Base-by-base conservation (phyloP, 768 basidiomycete genomes). In the Russula olivacea region DNA sequence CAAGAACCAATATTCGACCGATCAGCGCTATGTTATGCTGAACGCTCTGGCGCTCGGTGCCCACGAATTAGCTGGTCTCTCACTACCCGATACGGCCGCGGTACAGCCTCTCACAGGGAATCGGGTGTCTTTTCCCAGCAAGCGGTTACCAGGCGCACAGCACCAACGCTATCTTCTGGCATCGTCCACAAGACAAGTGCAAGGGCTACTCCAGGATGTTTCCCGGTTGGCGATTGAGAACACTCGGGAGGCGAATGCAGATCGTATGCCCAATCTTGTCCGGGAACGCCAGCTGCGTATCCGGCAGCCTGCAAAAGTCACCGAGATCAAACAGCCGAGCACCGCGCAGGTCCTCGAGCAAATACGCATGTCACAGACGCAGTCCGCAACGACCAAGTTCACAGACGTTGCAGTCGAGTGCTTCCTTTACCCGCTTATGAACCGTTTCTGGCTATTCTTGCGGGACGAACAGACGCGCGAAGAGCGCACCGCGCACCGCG, bases 391-490 rank as follows among this genome's bases (percentile, higher is more conserved):
- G 52, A 68, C 74, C 34, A 76, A 80, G 2, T 89, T 88, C 70
- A 84, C 83, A 21, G 80, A 83, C 57, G 76, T 98, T 30, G 93
- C 93, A 0, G 90, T 90, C 0, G 92, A 94, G 70, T 86, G 76
- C 74, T 98, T 98, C 76, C 82, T 97, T 55, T 83, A 87, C 63
- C 97, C 97, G 0, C 77, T 98, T 57, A 82, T 98, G 75, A 89
- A 94, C 68, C 83, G 87, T n/a, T 97, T 98, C 75, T 99, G 94
- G 94, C 71, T 81, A n/a, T 92, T 95, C 75, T 82, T 97, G 50
- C 84, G 90, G 8, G 93, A 96, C 68, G 87, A 91, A 69, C 85
- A 89, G 68, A 79, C 82, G 2, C 81, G 91, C 41, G 89, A 93
- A 69, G 81, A 83, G 56, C 81, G 90, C 47, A 87, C 87, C 2